A percentile compares a stretch with the other conserved stretches of the same genome.
Evolutionary conservation across 2,329 filamentous ascomycete species (phyloP).

Genomic region (Penicillium palitans): DNA sequence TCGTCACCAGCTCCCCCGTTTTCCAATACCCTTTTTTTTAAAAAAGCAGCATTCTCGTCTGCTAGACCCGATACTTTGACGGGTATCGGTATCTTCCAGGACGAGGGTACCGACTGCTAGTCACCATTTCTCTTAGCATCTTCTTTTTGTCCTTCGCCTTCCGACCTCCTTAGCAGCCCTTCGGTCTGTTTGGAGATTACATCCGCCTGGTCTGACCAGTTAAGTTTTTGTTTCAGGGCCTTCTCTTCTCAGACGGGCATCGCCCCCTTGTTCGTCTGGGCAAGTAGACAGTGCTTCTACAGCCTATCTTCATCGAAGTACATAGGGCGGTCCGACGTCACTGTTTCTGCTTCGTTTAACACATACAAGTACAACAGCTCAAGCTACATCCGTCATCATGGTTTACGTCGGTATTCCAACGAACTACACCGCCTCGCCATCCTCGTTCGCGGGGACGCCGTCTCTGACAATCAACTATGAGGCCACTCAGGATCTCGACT

Average conservation of each 20-base stretch:
- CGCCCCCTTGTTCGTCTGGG: conserved; percentile 89
- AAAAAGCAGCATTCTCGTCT: conserved; percentile 67
- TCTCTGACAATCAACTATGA: conserved; percentile 96
- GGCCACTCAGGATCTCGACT: conserved; percentile 89
- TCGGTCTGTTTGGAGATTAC: conserved; percentile 57
- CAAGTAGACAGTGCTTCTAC: conserved; percentile 92
- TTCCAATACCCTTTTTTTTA: conserved; percentile 20
- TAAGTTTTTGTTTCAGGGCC: conserved; percentile 75
- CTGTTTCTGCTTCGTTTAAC: conserved; percentile 18
- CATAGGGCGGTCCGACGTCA: conserved; percentile 28
- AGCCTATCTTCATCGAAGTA: conserved; percentile 33
- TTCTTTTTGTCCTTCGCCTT: conserved; percentile 74
- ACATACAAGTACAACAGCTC: conserved; percentile 16
- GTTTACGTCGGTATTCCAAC: conserved; percentile 76
- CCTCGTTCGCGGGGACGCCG: conserved; percentile 73
- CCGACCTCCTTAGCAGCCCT: conserved; percentile 79
- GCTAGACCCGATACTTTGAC: conserved; percentile 79
- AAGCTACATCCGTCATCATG: conserved; percentile 57
- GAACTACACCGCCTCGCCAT: conserved; percentile 79
- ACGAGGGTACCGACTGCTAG: conserved; percentile 61
- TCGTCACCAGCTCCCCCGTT: conserved; percentile 19
- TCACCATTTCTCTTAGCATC: conserved; percentile 86
- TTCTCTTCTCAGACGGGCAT: conserved; percentile 94
- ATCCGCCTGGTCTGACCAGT: conserved; percentile 81
- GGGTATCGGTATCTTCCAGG: conserved; percentile 81